phyloP scores from a whole-genome alignment of 495 filamentous ascomycete genomes.

The Xylaria venustula region DNA sequence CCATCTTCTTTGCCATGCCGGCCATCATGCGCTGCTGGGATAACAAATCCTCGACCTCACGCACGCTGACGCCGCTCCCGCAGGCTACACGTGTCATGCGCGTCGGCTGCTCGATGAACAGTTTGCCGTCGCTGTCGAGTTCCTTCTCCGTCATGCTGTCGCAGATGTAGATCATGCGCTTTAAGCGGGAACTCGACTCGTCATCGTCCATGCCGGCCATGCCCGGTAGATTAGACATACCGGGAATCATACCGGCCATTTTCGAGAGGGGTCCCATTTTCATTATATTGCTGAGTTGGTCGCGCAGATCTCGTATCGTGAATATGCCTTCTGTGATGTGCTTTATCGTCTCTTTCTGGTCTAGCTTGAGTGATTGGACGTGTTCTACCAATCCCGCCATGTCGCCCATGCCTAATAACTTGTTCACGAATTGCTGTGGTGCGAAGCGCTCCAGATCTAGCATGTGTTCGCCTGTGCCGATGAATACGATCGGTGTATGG shows the following conservation, averaged over 20 bases:
- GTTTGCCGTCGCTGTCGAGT: slow-evolving; percentile 89
- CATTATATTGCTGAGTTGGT: slow-evolving; percentile 97
- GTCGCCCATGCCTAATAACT: slow-evolving; percentile 95
- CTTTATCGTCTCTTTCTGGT: slow-evolving; percentile 98
- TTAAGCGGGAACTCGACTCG: slow-evolving; percentile 85
- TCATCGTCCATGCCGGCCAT: slow-evolving; percentile 97
- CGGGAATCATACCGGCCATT: slow-evolving; percentile 98
- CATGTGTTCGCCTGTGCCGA: slow-evolving; percentile 96
- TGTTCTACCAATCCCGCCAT: slow-evolving; percentile 94
- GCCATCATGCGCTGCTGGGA: slow-evolving; percentile 99
- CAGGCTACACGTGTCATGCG: slow-evolving; percentile 91
- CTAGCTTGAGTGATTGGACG: slow-evolving; percentile 92
- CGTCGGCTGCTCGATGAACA: slow-evolving; percentile 88
- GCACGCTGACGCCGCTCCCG: slow-evolving; percentile 85
- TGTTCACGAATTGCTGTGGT: slow-evolving; percentile 85
- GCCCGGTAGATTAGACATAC: slow-evolving; percentile 70
- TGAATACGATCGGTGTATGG: slow-evolving; percentile 94
- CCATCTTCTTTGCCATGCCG: slow-evolving; percentile 98
- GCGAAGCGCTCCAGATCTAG: slow-evolving; percentile 91
- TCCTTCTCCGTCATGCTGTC: slow-evolving; percentile 97
- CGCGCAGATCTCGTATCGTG: slow-evolving; percentile 89
- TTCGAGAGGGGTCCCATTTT: slow-evolving; percentile 98
- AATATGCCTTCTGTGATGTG: slow-evolving; percentile 96
- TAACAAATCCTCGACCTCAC: slow-evolving; percentile 96
- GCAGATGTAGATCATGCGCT: slow-evolving; percentile 98